Evolutionary conservation across 1,139 yeast species (phyloP).

Genomic region (Candida sp.): DNA sequence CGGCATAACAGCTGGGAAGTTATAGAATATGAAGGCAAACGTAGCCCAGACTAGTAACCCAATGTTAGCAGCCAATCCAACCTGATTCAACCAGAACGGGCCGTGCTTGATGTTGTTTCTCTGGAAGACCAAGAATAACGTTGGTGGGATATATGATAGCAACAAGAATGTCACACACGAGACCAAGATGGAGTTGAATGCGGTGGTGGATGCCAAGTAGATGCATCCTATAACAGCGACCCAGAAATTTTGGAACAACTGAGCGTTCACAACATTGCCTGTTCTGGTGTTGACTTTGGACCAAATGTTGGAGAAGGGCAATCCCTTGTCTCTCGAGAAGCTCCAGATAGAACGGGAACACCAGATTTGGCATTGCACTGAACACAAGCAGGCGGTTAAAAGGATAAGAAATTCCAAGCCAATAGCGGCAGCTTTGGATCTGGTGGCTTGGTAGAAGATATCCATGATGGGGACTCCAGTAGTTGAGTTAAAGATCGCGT

Average conservation of each 20-base stretch:
- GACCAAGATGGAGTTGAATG: constrained; percentile 43
- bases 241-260: constrained; percentile 38
- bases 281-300: constrained; percentile 30
- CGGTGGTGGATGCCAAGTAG: constrained; percentile 46
- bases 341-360: constrained; percentile 81
- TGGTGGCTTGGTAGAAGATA: constrained; percentile 61
- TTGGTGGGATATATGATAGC: constrained; percentile 39
- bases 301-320: constrained; percentile 42
- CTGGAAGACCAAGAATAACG: constrained; percentile 33
- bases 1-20: constrained; percentile 51
- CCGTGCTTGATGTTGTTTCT: constrained; percentile 41
- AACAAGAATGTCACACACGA: constrained; percentile 42
- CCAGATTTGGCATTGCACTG: constrained; percentile 77
- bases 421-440: constrained; percentile 59
- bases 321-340: constrained; percentile 66
- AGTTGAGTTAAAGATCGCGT: constrained; percentile 44
- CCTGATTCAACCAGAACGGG: constrained; percentile 53
- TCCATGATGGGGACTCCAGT: constrained; percentile 70
- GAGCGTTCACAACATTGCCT: constrained; percentile 43
- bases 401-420: constrained; percentile 61
- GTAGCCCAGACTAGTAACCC: constrained; percentile 34
- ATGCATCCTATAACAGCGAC: constrained; percentile 42
- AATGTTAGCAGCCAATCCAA: constrained; percentile 19
- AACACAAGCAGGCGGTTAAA: constrained; percentile 71
- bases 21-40: constrained; percentile 44